Evolutionary conservation across 2,329 filamentous ascomycete species (phyloP).

Genomic region (Myriangium duriaei): DNA sequence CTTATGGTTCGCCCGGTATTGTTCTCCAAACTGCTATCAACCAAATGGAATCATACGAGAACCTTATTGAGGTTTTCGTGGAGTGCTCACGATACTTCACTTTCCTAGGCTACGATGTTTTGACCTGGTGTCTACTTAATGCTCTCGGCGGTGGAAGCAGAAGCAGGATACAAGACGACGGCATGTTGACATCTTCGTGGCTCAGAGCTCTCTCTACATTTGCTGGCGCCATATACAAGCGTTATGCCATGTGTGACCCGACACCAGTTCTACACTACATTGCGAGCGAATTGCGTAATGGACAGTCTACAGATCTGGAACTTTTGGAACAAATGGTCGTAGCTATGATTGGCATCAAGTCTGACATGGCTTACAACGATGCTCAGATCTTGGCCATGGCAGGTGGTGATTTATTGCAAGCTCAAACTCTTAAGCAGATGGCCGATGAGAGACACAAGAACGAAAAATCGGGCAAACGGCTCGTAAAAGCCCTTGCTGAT

Average conservation of each 20-base stretch:
- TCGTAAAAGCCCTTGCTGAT: slow-evolving; percentile 68
- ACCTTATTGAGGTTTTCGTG: slow-evolving; percentile 87
- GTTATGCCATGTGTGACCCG: slow-evolving; percentile 72
- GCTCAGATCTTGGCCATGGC: slow-evolving; percentile 78
- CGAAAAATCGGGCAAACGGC: slow-evolving; percentile 54
- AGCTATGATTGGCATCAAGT: slow-evolving; percentile 86
- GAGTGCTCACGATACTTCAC: slow-evolving; percentile 93
- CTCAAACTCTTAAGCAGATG: slow-evolving; percentile 66
- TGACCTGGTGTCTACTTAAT: slow-evolving; percentile 85
- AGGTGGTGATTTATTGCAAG: slow-evolving; percentile 66
- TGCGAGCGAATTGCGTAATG: slow-evolving; percentile 64
- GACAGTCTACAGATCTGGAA: slow-evolving; percentile 82
- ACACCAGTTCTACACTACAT: slow-evolving; percentile 83
- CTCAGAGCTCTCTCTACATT: slow-evolving; percentile 82
- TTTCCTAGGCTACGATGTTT: slow-evolving; percentile 78
- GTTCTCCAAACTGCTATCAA: slow-evolving; percentile 82
- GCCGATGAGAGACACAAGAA: slow-evolving; percentile 70
- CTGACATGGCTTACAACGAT: slow-evolving; percentile 79
- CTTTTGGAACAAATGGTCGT: slow-evolving; percentile 82
- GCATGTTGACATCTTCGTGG: slow-evolving; percentile 79
- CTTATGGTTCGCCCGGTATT: slow-evolving; percentile 76
- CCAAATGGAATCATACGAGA: slow-evolving; percentile 88
- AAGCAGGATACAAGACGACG: slow-evolving; percentile 49
- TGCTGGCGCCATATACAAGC: slow-evolving; percentile 76
- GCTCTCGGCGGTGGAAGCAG: slow-evolving; percentile 47